Base-by-base conservation (phyloP, 306 rosid genomes). In the Malus asiatica region DNA sequence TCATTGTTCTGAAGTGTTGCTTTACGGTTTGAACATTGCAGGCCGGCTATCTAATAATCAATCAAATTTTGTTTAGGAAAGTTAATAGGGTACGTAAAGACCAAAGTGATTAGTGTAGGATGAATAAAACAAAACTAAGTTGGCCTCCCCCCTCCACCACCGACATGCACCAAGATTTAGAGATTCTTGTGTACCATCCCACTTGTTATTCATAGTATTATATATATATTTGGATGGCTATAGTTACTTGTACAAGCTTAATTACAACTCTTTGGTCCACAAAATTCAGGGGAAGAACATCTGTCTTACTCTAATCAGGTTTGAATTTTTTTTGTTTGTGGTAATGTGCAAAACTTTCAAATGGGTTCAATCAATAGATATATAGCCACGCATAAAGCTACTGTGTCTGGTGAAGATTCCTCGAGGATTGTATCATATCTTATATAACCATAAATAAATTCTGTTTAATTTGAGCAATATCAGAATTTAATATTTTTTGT, bases 1-100 rank as follows among this genome's bases (percentile, higher is more conserved):
- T 82, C 72, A 30, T 46, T 29, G 57, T 52, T 66, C 42, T 55
- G 48, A 77, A 67, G 68, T 57, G 85, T 81, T 44, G 78, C 27
- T 60, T 66, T 38, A 44, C n/a, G 2, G 22, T 62, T 76, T 66
- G 67, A 61, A 61, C 22, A 38, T 51, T 63, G 45, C 70, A 61
- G 40, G 68, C 27, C 59, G 40, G 69, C 23, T 2, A 40, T 33
- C 67, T 59, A 53, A 66, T 53, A 7, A 32, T 27, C 44, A 58
- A 68, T 38, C 55, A 25, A 45, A 25, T 71, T 32, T 64, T 64
- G 66, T n/a, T 38, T 53, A 52, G 51, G 38, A 76, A 64, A 40
- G 25, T 68, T n/a, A n/a, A 40, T 33, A 52, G 44, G 20, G 19
- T 7, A 18, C 52, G 2, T 46, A 13, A 46, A 7, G 30, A 73